phyloP scores from a whole-genome alignment of 2,329 filamentous ascomycete species.

The Biscogniauxia marginata region DNA sequence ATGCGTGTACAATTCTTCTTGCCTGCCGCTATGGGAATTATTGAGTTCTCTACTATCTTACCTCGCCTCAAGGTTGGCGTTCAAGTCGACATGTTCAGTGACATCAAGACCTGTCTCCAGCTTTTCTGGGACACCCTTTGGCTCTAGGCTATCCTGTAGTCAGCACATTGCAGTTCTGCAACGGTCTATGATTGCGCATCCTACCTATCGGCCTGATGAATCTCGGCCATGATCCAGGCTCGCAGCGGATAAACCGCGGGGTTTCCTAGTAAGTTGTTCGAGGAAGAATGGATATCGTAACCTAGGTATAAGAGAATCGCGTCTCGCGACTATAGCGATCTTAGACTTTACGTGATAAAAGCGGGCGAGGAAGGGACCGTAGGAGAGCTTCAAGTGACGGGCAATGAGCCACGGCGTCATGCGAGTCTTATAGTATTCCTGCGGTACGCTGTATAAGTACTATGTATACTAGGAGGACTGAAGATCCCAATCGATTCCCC shows the following conservation, averaged over 20 bases:
- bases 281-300: neutral
- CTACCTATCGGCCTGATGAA: slow-evolving; percentile 11
- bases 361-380: neutral
- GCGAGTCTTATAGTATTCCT: neutral
- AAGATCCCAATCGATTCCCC: slow-evolving; percentile 1
- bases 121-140: slow-evolving; percentile 26
- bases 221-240: slow-evolving; percentile 2
- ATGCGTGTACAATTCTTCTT: no score
- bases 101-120: slow-evolving; percentile 27
- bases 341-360: no score
- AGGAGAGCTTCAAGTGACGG: neutral
- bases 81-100: slow-evolving; percentile 37
- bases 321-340: neutral
- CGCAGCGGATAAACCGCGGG: neutral
- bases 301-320: neutral
- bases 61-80: slow-evolving; percentile 43
- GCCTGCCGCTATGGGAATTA: no score
- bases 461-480: neutral
- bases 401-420: neutral
- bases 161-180: neutral
- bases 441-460: neutral
- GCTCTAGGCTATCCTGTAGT: slow-evolving; percentile 19
- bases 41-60: slow-evolving; percentile 24
- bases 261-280: neutral
- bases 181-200: slow-evolving; percentile 5